These are phyloP conservation scores for Kwoniella mangroviensis DNA, from an alignment of 768 basidiomycete genomes.

Conservation along the genomic window DNA sequence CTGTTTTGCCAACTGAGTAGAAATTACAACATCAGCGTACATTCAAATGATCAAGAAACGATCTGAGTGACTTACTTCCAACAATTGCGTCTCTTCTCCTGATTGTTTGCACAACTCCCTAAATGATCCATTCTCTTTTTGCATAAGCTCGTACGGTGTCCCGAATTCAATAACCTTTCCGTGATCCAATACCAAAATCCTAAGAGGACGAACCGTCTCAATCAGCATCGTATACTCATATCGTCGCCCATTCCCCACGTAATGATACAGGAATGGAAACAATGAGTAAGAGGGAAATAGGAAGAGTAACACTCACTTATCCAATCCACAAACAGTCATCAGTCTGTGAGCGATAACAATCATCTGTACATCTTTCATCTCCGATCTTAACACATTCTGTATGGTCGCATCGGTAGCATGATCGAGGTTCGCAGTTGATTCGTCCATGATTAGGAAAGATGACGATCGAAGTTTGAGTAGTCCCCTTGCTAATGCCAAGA, in stretches of 20 bases:
- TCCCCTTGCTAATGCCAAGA: constrained; percentile 66
- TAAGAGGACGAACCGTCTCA: constrained; percentile 1
- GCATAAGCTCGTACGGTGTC: constrained; percentile 53
- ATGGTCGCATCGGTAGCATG: constrained; percentile 67
- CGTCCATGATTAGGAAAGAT: constrained; percentile 67
- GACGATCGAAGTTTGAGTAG: constrained; percentile 61
- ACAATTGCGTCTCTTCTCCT: constrained; percentile 51
- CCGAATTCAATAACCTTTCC: constrained; percentile 55
- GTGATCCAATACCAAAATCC: constrained; percentile 65
- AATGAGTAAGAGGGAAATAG: no score
- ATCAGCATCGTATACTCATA: no score
- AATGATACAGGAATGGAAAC: no score
- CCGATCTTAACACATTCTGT: constrained; percentile 64
- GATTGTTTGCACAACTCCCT: constrained; percentile 63
- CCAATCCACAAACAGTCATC: constrained; percentile 65
- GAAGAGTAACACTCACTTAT: constrained; percentile 58
- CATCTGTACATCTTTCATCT: constrained; percentile 61
- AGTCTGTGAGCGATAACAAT: constrained; percentile 67
- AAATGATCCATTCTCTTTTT: constrained; percentile 67
- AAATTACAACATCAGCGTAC: not conserved
- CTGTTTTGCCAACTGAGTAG: not conserved
- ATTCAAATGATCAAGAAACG: not conserved
- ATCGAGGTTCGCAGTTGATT: constrained; percentile 62
- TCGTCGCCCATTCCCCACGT: no score
- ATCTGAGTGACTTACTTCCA: constrained; percentile 35